phyloP scores from a whole-genome alignment of 495 filamentous ascomycete genomes.

The Trypethelium eluteriae region DNA sequence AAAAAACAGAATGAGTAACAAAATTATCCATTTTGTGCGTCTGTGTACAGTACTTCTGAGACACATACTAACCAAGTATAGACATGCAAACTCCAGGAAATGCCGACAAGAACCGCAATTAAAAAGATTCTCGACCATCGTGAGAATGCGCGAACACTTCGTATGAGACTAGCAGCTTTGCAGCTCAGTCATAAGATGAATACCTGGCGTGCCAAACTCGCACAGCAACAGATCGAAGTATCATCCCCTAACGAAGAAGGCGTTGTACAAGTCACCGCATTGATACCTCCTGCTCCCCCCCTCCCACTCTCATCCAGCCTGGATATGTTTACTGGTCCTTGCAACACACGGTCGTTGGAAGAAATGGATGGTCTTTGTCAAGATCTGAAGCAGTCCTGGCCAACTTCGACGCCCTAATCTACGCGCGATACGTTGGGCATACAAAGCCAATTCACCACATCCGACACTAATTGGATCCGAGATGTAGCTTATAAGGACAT shows the following conservation, averaged over 20 bases:
- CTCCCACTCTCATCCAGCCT: neutral
- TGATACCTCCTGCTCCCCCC: neutral
- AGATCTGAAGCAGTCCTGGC: neutral
- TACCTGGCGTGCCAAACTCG: neutral
- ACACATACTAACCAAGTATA: neutral
- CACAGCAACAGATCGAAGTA: neutral
- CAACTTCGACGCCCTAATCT: too few species aligned
- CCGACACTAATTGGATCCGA: too few species aligned
- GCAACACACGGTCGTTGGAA: too few species aligned
- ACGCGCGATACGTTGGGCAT: too few species aligned
- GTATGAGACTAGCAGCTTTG: neutral
- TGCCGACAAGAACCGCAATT: neutral
- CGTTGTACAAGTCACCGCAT: neutral
- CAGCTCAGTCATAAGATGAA: neutral
- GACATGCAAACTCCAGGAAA: neutral
- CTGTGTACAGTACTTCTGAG: neutral
- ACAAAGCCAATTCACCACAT: too few species aligned
- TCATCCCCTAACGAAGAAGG: neutral
- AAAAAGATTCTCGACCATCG: neutral
- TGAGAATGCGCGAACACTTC: neutral
- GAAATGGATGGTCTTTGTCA: neutral
- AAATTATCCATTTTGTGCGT: neutral
- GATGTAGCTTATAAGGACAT: too few species aligned
- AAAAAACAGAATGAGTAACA: neutral
- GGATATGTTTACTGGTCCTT: neutral